Conservation (phyloP, 1,284 basidiomycete species). For the Sporisorium graminicola region DNA sequence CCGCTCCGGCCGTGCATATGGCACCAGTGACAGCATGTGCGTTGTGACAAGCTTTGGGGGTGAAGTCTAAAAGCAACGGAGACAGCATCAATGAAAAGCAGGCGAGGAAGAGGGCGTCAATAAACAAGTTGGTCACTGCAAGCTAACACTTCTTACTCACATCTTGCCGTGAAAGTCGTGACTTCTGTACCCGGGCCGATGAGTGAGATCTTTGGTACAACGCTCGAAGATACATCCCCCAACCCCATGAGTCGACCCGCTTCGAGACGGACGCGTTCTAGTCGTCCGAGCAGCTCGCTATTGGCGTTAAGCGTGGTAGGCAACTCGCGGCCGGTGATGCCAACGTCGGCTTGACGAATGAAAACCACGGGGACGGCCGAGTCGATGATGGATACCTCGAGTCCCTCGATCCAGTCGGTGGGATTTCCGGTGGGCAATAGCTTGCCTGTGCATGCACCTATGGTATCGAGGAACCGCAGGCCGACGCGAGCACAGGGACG, state of each 20-base stretch:
- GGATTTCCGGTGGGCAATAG: constrained; percentile 1
- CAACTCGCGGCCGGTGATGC: constrained; percentile 2
- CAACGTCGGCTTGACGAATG: constrained; percentile 1
- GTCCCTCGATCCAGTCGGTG: background rate
- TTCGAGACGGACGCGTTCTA: background rate
- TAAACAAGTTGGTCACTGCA: no score
- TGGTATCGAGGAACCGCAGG: background rate
- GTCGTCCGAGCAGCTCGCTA: background rate
- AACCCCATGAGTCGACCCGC: constrained; percentile 3
- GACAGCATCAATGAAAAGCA: no score
- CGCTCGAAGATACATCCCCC: background rate
- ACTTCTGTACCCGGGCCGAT: background rate
- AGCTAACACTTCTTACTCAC: no score
- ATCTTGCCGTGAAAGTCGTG: constrained; percentile 1
- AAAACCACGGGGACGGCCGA: constrained; percentile 4
- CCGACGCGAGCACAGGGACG: background rate
- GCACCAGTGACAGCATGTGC: constrained; percentile 7
- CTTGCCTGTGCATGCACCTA: background rate
- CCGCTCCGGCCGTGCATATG: background rate
- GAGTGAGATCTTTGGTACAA: background rate
- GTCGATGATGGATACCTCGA: background rate
- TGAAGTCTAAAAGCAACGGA: no score
- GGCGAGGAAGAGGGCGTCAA: no score
- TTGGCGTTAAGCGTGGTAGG: background rate
- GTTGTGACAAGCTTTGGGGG: constrained; percentile 1